A percentile compares a stretch with the other conserved stretches of the same genome.
Evolutionary conservation across 129 eudicot genomes (phyloP).

Genomic region (Mikania micrantha): DNA sequence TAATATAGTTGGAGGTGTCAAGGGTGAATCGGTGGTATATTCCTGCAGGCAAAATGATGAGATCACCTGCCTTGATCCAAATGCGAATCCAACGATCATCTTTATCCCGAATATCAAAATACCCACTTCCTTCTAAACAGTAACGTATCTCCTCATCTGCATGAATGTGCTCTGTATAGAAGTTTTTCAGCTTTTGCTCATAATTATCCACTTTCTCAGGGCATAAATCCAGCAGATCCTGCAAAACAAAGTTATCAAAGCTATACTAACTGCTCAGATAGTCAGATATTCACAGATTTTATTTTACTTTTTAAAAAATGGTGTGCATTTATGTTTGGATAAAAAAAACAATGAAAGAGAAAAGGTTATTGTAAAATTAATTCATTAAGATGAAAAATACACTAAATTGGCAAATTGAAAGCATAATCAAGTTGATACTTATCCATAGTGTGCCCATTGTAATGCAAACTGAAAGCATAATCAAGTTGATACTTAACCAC

Average conservation of each 20-base stretch:
- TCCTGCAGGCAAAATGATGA: conserved; percentile 84
- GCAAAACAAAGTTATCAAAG: background rate
- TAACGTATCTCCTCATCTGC: conserved; percentile 93
- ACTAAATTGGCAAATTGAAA: background rate
- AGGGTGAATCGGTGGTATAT: conserved; percentile 93
- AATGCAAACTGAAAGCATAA: background rate
- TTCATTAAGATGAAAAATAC: background rate
- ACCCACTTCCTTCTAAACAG: conserved; percentile 89
- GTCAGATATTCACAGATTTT: background rate
- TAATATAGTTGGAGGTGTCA: conserved; percentile 72
- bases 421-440: background rate
- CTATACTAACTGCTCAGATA: background rate
- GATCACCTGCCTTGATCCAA: conserved; percentile 78
- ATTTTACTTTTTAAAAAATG: background rate
- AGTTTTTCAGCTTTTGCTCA: conserved; percentile 84
- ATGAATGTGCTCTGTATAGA: conserved; percentile 84
- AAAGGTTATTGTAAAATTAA: background rate
- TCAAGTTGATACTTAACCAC: background rate
- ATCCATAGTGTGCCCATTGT: background rate
- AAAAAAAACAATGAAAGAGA: background rate
- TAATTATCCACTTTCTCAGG: conserved; percentile 93
- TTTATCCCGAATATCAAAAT: conserved; percentile 86
- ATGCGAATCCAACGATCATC: conserved; percentile 84
- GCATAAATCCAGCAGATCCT: conserved; percentile 91
- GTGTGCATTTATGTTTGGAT: background rate